Base-by-base conservation (phyloP, 106 monocot species). In the Iris macrosiphon region DNA sequence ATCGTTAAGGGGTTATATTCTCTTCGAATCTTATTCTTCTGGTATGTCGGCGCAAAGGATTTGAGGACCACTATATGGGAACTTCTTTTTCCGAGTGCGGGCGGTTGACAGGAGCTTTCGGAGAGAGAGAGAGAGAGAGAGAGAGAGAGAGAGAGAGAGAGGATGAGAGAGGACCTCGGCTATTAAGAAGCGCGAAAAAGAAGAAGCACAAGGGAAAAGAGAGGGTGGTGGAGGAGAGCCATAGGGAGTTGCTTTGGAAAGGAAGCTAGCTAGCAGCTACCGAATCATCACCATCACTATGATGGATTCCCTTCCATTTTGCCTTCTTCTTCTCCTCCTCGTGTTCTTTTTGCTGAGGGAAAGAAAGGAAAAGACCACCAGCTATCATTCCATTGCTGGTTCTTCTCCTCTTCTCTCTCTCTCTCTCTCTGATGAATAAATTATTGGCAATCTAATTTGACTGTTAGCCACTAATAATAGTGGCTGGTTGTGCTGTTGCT, bases 51-150 rank as follows among this genome's bases (percentile, higher is more conserved):
- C 19, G 26, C 31, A 31, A 39, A 27, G n/a, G 54, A 46, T 31
- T 18, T 42, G 45, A 44, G 63, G 47, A 40, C 55, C 56, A 48
- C 41, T 45, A 9, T 40, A 23, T 31, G 51, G 10, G 8, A 33
- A 6, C 20, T n/a, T 30, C 34, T 17, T 19, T 54, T 33, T 33
- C 17, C 34, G 20, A n/a, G 13, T 34, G n/a, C 7, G 54, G 24
- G 39, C 10, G 7, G 23, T 2, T 11, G 48, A 3, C 0, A 23
- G 42, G 46, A 14, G 18, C 4, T 24, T 35, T 37, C 62, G 39
- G 67, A 59, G 46, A 33, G 53, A 47, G 33, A 48, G 55, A 60
- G 51, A 60, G 65, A 51, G 49, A 59, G 61, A 43, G 61, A 61
- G 44, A 54, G 61, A 52, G 57, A 58, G 31, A 48, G 45, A 53